Evolutionary conservation across 257 asterid genomes (phyloP), one percentile per base, ranked within the genome.

Genomic region (Leptodermis oblonga): DNA sequence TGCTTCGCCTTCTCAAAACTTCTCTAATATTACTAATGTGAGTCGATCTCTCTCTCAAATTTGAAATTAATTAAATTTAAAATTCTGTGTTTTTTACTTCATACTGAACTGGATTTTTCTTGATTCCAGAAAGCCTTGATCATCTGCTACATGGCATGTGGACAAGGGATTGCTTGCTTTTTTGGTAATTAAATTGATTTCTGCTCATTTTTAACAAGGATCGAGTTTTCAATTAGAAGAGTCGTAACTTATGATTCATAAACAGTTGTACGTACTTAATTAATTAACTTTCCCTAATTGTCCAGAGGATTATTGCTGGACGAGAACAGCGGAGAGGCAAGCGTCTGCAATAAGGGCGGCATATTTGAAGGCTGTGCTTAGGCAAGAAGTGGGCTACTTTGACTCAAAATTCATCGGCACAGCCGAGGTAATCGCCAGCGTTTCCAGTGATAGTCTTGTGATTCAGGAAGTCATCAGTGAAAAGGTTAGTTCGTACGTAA

Each of bases 111-210:
- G n/a, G 52, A 70, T 52, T 5, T 65, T 76, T 42, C 33, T 54
- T 33, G 36, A 48, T 72, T 0, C 20, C 96, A 92, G 98, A 85
- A 90, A 80, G 86, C 95, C 26, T 66, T 92, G 83, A 65, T 64
- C 66, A 85, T 90, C 52, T 88, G 95, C 76, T 92, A 79, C 86
- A 69, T 92, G 78, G 97, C 95, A 33, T 81, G 83, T 69, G 91
- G 17, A 6, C 95, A 90, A 73, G 85, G 91, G 90, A 77, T 90
- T 6, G 76, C 88, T 77, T 82, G 96, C 78, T 92, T 92, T 68
- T 79, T 92, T 43, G 98, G 98, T 92, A 5, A 49, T 59, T 22
- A 96, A 86, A 65, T 83, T 93, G 77, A 88, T 4, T 18, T 53
- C n/a, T 53, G 96, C 6, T 2, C 1, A 1, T 26, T 25, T 54